Conservation (phyloP, 1,284 basidiomycete genomes). For the Cryptococcus sp. region DNA sequence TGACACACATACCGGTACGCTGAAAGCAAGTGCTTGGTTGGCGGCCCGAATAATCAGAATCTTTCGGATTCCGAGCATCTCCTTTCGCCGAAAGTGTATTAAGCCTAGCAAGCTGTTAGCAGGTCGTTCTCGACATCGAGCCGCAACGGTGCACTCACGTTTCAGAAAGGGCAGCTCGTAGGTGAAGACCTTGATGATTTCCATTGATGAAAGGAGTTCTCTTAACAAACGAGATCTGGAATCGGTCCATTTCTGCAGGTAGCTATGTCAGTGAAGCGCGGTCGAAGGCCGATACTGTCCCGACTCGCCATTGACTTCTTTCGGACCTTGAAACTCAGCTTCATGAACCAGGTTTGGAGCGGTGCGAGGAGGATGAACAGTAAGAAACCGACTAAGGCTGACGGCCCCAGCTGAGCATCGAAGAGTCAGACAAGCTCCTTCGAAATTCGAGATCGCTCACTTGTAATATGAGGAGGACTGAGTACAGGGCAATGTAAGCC, state of each 20-base stretch:
- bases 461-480: constrained; percentile 62
- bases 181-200: constrained; percentile 74
- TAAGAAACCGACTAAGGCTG: constrained; percentile 74
- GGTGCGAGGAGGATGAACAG: constrained; percentile 70
- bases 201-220: constrained; percentile 70
- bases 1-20: constrained; percentile 51
- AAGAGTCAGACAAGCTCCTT: too few species aligned
- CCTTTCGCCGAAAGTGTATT: constrained; percentile 59
- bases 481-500: not conserved
- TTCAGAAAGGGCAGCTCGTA: constrained; percentile 68
- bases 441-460: constrained; percentile 43
- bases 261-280: not conserved
- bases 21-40: constrained; percentile 54
- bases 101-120: constrained; percentile 56
- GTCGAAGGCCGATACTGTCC: not conserved
- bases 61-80: constrained; percentile 61
- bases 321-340: constrained; percentile 64
- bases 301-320: constrained; percentile 58
- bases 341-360: constrained; percentile 70
- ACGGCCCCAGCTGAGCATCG: constrained; percentile 64
- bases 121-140: not conserved
- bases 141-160: constrained; percentile 54
- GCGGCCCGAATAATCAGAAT: constrained; percentile 66
- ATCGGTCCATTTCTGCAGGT: constrained; percentile 66
- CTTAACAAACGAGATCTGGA: constrained; percentile 78